Conservation (phyloP, 805 yeast genomes). For the Torulaspora delbrueckii region DNA sequence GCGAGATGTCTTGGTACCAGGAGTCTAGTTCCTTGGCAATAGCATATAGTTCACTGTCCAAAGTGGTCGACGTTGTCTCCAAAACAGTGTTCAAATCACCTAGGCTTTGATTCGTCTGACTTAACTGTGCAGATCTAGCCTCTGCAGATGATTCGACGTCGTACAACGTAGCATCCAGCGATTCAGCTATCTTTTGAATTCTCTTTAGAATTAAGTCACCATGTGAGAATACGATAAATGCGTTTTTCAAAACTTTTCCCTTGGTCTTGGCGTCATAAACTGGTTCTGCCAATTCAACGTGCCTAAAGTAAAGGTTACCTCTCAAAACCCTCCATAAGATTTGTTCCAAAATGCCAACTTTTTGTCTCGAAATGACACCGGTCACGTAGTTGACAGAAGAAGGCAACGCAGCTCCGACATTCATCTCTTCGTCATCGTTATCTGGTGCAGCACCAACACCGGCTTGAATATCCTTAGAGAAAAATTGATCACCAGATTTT, state of each 20-base stretch:
- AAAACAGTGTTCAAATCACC: slow-evolving; percentile 48
- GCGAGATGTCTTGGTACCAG: slow-evolving; percentile 51
- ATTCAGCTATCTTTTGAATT: slow-evolving; percentile 61
- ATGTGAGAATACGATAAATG: slow-evolving; percentile 66
- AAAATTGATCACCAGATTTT: slow-evolving; percentile 46
- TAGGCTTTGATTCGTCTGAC: slow-evolving; percentile 38
- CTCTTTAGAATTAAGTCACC: slow-evolving; percentile 58
- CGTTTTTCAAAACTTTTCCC: slow-evolving; percentile 47
- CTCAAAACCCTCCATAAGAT: slow-evolving; percentile 71
- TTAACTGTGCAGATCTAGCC: slow-evolving; percentile 38
- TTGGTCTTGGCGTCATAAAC: slow-evolving; percentile 53
- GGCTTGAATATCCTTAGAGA: slow-evolving; percentile 28
- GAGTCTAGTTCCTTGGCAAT: slow-evolving; percentile 54
- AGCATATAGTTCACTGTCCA: slow-evolving; percentile 61
- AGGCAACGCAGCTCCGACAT: slow-evolving; percentile 9
- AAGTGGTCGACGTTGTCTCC: slow-evolving; percentile 47
- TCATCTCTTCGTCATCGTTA: slow-evolving; percentile 17
- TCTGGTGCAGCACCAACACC: slow-evolving; percentile 25
- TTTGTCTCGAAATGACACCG: slow-evolving; percentile 61
- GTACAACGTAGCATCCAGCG: slow-evolving; percentile 60
- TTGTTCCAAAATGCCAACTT: slow-evolving; percentile 56
- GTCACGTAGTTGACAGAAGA: slow-evolving; percentile 47
- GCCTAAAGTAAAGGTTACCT: slow-evolving; percentile 63
- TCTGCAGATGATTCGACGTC: slow-evolving; percentile 44
- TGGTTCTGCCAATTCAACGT: slow-evolving; percentile 51